A percentile compares a stretch with the other conserved stretches of the same genome.
Conservation (phyloP, 306 rosid genomes). For the Chamaecrista fasciculata region DNA sequence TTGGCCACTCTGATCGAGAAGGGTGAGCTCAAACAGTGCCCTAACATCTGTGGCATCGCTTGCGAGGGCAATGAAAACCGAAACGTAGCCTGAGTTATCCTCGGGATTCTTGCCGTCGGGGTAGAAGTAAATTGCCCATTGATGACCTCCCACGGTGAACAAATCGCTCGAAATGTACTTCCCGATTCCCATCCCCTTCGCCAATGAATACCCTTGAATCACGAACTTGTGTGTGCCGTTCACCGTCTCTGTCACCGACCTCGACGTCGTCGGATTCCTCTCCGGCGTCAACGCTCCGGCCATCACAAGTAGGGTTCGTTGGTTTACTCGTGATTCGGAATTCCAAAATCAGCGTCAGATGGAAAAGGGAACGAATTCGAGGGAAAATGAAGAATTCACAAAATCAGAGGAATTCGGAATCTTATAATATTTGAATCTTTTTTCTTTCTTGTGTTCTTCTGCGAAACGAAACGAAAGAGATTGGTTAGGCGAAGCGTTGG, state of each 20-base stretch:
- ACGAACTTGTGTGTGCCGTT: constrained; percentile 69
- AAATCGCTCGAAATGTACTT: constrained; percentile 68
- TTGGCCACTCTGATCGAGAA: constrained; percentile 62
- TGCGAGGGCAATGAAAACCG: constrained; percentile 71
- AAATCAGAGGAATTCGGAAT: neutral
- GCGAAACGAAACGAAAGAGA: neutral
- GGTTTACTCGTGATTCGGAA: neutral
- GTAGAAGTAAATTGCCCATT: constrained; percentile 72
- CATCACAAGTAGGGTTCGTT: neutral
- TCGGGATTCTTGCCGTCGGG: constrained; percentile 73
- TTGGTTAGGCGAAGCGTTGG: neutral
- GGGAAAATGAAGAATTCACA: neutral
- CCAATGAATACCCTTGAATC: constrained; percentile 62
- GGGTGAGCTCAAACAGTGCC: constrained; percentile 65
- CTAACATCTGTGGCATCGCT: constrained; percentile 67
- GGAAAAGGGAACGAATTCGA: neutral
- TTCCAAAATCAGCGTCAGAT: neutral
- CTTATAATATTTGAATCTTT: neutral
- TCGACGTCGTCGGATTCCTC: constrained; percentile 44
- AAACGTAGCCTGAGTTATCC: constrained; percentile 65
- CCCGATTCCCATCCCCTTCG: constrained; percentile 69
- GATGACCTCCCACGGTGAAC: constrained; percentile 59
- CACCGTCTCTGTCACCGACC: constrained; percentile 64
- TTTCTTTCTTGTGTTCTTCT: neutral
- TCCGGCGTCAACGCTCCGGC: constrained; percentile 4